Percentiles rank a stretch among this genome's conserved stretches.
phyloP scores from a whole-genome alignment of 768 basidiomycete genomes.

The Boletales sp. region DNA sequence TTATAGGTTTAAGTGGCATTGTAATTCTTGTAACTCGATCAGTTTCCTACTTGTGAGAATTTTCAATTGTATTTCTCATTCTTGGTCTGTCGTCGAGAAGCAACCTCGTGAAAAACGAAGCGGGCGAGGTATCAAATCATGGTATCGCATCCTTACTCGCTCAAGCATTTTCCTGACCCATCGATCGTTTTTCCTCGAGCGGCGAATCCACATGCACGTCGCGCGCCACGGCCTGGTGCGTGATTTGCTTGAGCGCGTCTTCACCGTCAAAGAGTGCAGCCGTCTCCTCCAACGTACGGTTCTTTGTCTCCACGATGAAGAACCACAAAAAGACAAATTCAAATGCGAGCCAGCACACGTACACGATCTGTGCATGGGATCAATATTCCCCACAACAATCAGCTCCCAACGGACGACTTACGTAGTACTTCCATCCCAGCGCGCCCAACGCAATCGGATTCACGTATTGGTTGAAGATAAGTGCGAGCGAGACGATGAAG shows the following conservation, averaged over 20 bases:
- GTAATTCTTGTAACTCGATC: no score
- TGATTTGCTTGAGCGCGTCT: conserved; percentile 18
- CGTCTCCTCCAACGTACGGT: conserved; percentile 67
- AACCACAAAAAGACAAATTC: conserved; percentile 13
- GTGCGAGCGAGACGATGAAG: conserved; percentile 56
- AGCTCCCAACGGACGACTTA: neutral
- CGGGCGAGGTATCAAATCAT: no score
- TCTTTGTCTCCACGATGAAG: conserved; percentile 19
- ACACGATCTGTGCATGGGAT: conserved; percentile 34
- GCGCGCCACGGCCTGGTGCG: conserved; percentile 7
- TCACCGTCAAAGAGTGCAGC: conserved; percentile 69
- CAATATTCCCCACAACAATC: neutral
- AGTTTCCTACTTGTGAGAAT: no score
- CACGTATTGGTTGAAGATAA: conserved; percentile 78
- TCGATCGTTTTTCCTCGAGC: conserved; percentile 8
- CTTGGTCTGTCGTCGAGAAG: no score
- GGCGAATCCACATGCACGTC: neutral
- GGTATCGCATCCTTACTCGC: no score
- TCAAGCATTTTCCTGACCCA: neutral
- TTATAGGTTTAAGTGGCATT: no score
- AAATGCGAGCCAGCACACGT: conserved; percentile 18
- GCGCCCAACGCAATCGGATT: conserved; percentile 68
- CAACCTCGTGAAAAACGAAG: neutral
- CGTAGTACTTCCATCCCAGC: conserved; percentile 49
- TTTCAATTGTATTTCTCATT: no score